phyloP scores from a whole-genome alignment of 2,329 filamentous ascomycete species.

The Madurella fahalii region DNA sequence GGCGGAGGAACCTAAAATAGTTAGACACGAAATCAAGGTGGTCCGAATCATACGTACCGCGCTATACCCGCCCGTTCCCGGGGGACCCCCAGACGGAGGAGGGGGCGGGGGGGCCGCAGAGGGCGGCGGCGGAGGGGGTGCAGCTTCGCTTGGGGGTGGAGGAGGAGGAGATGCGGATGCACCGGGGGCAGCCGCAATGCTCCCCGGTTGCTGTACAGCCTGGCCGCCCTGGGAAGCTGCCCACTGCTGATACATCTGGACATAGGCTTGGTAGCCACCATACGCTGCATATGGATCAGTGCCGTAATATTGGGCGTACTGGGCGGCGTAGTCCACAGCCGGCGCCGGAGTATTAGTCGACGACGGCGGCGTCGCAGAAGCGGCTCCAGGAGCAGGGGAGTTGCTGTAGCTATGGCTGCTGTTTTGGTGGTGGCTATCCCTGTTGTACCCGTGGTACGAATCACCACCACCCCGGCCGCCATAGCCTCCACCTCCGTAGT shows the following conservation, averaged over 20 bases:
- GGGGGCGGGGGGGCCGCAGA: constrained; percentile 55
- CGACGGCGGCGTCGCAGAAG: constrained; percentile 38
- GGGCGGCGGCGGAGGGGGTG: constrained; percentile 60
- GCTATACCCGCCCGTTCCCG: constrained; percentile 56
- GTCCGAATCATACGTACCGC: constrained; percentile 48
- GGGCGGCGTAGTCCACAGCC: constrained; percentile 66
- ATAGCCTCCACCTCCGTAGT: constrained; percentile 34
- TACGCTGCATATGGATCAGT: constrained; percentile 80
- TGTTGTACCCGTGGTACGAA: constrained; percentile 25
- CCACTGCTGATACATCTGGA: constrained; percentile 72
- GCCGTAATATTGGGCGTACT: constrained; percentile 80
- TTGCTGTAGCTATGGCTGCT: constrained; percentile 36
- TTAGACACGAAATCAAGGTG: constrained; percentile 11
- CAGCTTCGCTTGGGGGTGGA: constrained; percentile 54
- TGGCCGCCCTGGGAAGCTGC: constrained; percentile 46
- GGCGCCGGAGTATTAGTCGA: constrained; percentile 41
- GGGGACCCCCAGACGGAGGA: constrained; percentile 48
- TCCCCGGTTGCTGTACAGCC: constrained; percentile 43
- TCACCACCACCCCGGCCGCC: constrained; percentile 40
- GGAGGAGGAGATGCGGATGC: constrained; percentile 53
- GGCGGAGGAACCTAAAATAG: constrained; percentile 49
- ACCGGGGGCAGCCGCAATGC: constrained; percentile 43
- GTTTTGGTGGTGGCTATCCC: constrained; percentile 35
- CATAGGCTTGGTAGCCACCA: constrained; percentile 76
- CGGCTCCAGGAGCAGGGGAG: constrained; percentile 37